Evolutionary conservation across 345 rosid genomes (phyloP).

Genomic region (Turnera subulata): DNA sequence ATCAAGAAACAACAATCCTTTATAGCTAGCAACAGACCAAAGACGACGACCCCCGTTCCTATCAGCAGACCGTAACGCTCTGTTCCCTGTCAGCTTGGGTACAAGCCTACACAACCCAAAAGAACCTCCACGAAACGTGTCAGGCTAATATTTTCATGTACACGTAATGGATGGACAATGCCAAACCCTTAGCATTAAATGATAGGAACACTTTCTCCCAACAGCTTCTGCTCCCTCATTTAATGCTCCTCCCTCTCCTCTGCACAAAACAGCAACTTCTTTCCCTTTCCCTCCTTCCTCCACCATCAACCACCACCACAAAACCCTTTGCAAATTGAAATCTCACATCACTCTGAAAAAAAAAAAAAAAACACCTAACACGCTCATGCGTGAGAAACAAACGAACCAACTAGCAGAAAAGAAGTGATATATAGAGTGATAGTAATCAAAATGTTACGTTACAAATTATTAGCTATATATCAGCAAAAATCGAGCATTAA

Average conservation of each 20-base stretch:
- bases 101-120: too few relatives aligned
- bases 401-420: too few relatives aligned
- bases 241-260: slow-evolving; percentile 17
- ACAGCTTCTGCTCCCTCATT: slow-evolving; percentile 34
- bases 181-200: slow-evolving; percentile 27
- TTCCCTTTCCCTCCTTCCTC: neutral
- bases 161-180: slow-evolving; percentile 6
- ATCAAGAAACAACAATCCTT: too few relatives aligned
- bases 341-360: too few relatives aligned
- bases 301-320: neutral
- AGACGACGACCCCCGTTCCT: slow-evolving; percentile 3
- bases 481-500: too few relatives aligned
- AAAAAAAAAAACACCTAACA: neutral
- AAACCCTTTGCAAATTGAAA: too few relatives aligned
- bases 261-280: neutral
- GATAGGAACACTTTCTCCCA: slow-evolving; percentile 25
- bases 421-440: too few relatives aligned
- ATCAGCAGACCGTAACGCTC: neutral
- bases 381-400: too few relatives aligned
- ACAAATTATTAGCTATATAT: too few relatives aligned
- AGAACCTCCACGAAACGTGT: slow-evolving; percentile 11
- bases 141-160: neutral
- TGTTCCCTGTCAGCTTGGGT: neutral
- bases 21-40: neutral
- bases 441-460: too few relatives aligned